Evolutionary conservation across 768 basidiomycete genomes (phyloP).

Genomic region (Dioszegia crocea): DNA sequence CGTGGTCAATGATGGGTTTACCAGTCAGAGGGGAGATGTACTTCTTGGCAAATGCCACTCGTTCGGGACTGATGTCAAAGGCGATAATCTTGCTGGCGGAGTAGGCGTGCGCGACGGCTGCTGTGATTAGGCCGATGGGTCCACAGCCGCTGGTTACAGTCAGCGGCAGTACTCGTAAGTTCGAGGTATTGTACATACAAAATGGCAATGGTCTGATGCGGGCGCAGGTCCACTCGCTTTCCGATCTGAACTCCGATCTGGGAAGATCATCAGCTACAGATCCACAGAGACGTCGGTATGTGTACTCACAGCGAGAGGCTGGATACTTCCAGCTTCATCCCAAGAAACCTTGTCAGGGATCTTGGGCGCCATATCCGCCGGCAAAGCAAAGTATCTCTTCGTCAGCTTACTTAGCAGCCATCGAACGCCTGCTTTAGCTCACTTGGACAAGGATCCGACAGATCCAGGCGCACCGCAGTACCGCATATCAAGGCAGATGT

Average conservation of each 20-base stretch:
- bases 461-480: conserved; percentile 45
- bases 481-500: conserved; percentile 38
- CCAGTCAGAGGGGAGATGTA: conserved; percentile 43
- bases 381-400: conserved; percentile 33
- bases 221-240: conserved; percentile 32
- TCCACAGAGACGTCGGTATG: background rate
- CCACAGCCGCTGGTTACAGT: conserved; percentile 30
- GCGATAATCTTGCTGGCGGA: conserved; percentile 39
- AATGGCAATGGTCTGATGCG: conserved; percentile 41
- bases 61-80: conserved; percentile 36
- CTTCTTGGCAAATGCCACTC: conserved; percentile 42
- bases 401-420: background rate
- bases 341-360: conserved; percentile 37
- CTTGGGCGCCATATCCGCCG: conserved; percentile 43
- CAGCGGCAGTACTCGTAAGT: background rate
- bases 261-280: conserved; percentile 3
- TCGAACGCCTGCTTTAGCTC: background rate
- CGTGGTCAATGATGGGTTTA: conserved; percentile 44
- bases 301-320: conserved; percentile 41
- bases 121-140: conserved; percentile 43
- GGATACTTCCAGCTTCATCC: conserved; percentile 43
- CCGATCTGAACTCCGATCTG: conserved; percentile 44
- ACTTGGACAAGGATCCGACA: conserved; percentile 37
- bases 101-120: conserved; percentile 46
- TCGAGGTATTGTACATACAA: conserved; percentile 33